Base-by-base conservation (phyloP, 164 flowering plant genomes). In the Vitis riparia region DNA sequence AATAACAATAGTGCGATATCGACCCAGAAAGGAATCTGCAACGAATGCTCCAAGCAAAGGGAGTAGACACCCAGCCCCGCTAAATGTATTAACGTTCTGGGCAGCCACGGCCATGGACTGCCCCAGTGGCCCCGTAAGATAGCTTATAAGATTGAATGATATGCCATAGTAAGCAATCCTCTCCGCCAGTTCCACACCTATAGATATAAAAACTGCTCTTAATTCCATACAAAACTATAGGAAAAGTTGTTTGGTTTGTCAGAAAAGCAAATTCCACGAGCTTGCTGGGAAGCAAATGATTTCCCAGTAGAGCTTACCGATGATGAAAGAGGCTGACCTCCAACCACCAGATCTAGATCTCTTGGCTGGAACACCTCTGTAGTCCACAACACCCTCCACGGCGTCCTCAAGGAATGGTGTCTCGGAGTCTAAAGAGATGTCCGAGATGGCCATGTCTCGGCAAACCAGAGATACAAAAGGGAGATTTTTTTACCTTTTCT, bases 251-350 rank as follows among this genome's bases (percentile, higher is more conserved):
- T 32, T 32, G 44, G 44, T 32, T 32, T 32, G 44, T 32, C 44
- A 32, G 44, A 32, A 32, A 32, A 32, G 44, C 7, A 6, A 32
- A 32, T 32, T 32, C 44, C 7, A 32, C 44, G 44, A 32, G 44
- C 5, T 32, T 32, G 7, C 5, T 6, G 44, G 7, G 44, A 32
- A 32, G 5, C 7, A 32, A 32, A 32, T 5, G 44, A 32, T 4
- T 32, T 32, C 7, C 44, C 44, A 6, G 44, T 6, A 32, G 44
- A 0, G 44, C 44, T 32, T 78, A 82, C 85, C 89, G 0, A 87
- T 84, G 60, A 89, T 83, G 77, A 87, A 86, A 12, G 57, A 67
- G 0, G 52, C 87, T 0, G 89, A 83, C 71, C 77, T 73, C 91
- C 91, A 85, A n/a, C 84, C 77, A 1, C 91, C 92, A 19, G 78